Percentiles rank a stretch among this genome's conserved stretches.
Conservation (phyloP, 2,329 filamentous ascomycete genomes). For the Venturia carpophila region DNA sequence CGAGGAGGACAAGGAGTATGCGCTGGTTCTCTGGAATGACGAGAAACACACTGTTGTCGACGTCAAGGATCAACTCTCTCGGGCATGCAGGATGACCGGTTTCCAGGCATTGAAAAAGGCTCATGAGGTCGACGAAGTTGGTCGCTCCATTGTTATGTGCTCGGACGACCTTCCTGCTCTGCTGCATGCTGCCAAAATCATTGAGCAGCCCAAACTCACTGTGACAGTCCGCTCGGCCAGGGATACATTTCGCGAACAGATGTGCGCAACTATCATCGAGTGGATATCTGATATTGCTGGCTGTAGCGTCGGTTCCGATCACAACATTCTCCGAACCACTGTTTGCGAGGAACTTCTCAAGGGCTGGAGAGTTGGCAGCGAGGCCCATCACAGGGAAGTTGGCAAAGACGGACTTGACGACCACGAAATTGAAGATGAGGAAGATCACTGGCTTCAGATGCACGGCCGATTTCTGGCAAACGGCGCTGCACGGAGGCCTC, state of each 20-base stretch:
- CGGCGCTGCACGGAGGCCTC: background rate
- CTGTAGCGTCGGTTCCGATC: slow-evolving; percentile 74
- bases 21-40: slow-evolving; percentile 90
- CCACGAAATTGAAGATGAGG: slow-evolving; percentile 57
- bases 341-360: slow-evolving; percentile 89
- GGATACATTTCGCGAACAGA: slow-evolving; percentile 94
- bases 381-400: slow-evolving; percentile 68
- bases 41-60: slow-evolving; percentile 96
- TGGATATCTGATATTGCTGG: slow-evolving; percentile 92
- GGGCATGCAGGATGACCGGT: slow-evolving; percentile 70
- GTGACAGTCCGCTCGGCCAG: slow-evolving; percentile 88
- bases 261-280: slow-evolving; percentile 96
- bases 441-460: slow-evolving; percentile 23
- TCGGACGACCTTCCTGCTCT: slow-evolving; percentile 63
- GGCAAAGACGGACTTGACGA: slow-evolving; percentile 76
- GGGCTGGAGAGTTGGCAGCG: slow-evolving; percentile 79
- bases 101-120: slow-evolving; percentile 66
- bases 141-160: slow-evolving; percentile 76
- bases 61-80: slow-evolving; percentile 79
- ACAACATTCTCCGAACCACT: slow-evolving; percentile 66
- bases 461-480: slow-evolving; percentile 15
- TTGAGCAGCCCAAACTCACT: slow-evolving; percentile 93
- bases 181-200: slow-evolving; percentile 69
- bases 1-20: slow-evolving; percentile 65
- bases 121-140: slow-evolving; percentile 81